Conservation (phyloP, 2,329 filamentous ascomycete species). For the Penicillium sp. region DNA sequence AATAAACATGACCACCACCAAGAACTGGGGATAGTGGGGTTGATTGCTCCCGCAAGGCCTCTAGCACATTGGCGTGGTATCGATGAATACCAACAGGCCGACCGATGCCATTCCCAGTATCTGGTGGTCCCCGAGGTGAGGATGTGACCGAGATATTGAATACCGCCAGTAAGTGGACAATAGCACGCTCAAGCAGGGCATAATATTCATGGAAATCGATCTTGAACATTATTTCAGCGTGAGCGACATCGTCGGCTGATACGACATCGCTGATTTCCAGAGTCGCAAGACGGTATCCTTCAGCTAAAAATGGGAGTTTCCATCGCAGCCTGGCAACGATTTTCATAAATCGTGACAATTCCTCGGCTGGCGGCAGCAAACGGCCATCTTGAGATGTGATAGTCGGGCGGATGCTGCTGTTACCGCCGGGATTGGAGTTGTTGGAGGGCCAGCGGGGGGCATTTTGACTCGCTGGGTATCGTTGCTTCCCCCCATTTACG, state of each 20-base stretch:
- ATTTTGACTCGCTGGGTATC: background rate
- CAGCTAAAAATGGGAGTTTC: constrained; percentile 61
- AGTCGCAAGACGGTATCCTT: constrained; percentile 55
- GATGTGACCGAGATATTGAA: constrained; percentile 57
- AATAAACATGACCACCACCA: constrained; percentile 54
- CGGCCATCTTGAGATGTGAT: background rate
- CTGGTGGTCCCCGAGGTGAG: constrained; percentile 9
- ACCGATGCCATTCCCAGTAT: constrained; percentile 24
- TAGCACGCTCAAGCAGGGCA: constrained; percentile 66
- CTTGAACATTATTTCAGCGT: constrained; percentile 68
- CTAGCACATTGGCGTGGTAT: constrained; percentile 69
- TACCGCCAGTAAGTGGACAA: constrained; percentile 64
- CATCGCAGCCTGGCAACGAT: constrained; percentile 60
- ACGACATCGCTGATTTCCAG: constrained; percentile 25
- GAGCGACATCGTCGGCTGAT: constrained; percentile 20
- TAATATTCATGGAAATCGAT: constrained; percentile 77
- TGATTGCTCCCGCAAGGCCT: constrained; percentile 55
- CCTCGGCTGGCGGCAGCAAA: constrained; percentile 32
- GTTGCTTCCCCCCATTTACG: background rate
- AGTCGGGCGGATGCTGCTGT: constrained; percentile 1
- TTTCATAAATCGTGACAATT: constrained; percentile 59
- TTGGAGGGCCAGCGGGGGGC: background rate
- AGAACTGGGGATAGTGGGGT: constrained; percentile 59
- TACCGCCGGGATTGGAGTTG: constrained; percentile 5
- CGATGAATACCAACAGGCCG: constrained; percentile 46